Evolutionary conservation across 2,329 filamentous ascomycete genomes (phyloP).

Genomic region (Arthrobotrys megalospora): DNA sequence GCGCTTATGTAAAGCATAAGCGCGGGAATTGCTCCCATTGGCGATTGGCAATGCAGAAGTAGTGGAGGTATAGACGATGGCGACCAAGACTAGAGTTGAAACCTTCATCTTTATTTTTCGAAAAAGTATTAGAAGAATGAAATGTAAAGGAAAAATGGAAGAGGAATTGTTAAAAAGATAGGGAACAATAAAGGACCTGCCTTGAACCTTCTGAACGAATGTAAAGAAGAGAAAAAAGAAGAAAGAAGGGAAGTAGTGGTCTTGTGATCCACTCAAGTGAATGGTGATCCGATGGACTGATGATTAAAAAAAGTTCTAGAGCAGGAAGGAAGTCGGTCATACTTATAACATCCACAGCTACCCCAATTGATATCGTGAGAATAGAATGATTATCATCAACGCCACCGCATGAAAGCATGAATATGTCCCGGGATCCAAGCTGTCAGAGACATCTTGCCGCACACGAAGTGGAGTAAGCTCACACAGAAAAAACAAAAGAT

Average conservation of each 20-base stretch:
- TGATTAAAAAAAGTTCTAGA: slow-evolving; percentile 33
- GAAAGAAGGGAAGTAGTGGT: slow-evolving; percentile 13
- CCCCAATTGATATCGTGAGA: not conserved
- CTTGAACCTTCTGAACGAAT: slow-evolving; percentile 21
- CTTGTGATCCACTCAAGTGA: not conserved
- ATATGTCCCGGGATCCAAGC: not conserved
- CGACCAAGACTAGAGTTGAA: slow-evolving; percentile 16
- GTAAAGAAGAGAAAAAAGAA: slow-evolving; percentile 4
- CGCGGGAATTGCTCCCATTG: slow-evolving; percentile 16
- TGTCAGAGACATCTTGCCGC: slow-evolving; percentile 25
- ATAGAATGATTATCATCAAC: not conserved
- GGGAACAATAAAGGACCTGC: slow-evolving; percentile 20
- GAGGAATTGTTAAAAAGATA: slow-evolving; percentile 24
- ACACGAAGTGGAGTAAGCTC: not conserved
- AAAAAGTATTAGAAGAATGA: slow-evolving; percentile 1
- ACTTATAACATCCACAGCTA: slow-evolving; percentile 24
- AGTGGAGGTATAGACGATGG: slow-evolving; percentile 6
- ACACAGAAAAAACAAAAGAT: slow-evolving; percentile 7
- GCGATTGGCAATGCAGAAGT: slow-evolving; percentile 31
- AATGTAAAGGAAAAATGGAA: slow-evolving; percentile 1
- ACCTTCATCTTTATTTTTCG: slow-evolving; percentile 26
- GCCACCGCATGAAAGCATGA: slow-evolving; percentile 7
- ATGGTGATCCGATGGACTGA: slow-evolving; percentile 19
- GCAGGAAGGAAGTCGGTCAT: slow-evolving; percentile 18
- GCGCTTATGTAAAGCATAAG: not conserved